Percentiles rank a stretch among this genome's conserved stretches.
phyloP scores from a whole-genome alignment of 1,284 basidiomycete species.

The Moniliophthora roreri region DNA sequence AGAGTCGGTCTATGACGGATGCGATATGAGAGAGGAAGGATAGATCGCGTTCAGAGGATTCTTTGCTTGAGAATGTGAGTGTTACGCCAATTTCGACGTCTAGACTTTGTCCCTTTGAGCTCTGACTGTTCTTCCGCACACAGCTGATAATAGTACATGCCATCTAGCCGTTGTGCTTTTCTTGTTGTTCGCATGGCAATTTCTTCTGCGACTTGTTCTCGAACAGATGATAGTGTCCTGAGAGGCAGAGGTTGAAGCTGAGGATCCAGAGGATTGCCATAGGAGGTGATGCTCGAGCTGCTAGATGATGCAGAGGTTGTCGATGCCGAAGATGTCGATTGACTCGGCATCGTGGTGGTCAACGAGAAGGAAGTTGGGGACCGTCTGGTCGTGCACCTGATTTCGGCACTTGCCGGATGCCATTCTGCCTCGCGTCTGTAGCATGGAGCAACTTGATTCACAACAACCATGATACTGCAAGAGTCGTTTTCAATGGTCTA shows the following conservation, averaged over 20 bases:
- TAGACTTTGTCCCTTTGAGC: constrained; percentile 14
- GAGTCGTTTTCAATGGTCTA: too few relatives aligned
- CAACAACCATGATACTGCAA: too few relatives aligned
- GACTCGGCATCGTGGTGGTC: too few relatives aligned
- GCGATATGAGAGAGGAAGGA: constrained; percentile 56
- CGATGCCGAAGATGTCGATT: too few relatives aligned
- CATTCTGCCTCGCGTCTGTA: too few relatives aligned
- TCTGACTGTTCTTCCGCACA: not conserved
- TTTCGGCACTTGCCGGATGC: too few relatives aligned
- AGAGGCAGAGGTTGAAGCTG: constrained; percentile 10
- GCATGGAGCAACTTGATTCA: too few relatives aligned
- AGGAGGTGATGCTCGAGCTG: too few relatives aligned
- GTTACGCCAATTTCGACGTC: constrained; percentile 55
- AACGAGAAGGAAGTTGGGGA: too few relatives aligned
- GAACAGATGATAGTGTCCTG: constrained; percentile 59
- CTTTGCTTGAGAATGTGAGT: constrained; percentile 50
- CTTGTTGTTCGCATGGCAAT: constrained; percentile 56
- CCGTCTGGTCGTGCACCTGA: too few relatives aligned
- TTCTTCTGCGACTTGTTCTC: constrained; percentile 59
- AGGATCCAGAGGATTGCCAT: too few relatives aligned
- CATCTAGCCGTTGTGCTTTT: constrained; percentile 47
- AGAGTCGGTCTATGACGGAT: constrained; percentile 15
- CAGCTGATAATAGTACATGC: constrained; percentile 17
- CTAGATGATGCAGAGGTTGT: too few relatives aligned
- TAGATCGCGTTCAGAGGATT: constrained; percentile 37